Conservation (phyloP, 331 rosid species). For the Rhamnella rubrinervis region DNA sequence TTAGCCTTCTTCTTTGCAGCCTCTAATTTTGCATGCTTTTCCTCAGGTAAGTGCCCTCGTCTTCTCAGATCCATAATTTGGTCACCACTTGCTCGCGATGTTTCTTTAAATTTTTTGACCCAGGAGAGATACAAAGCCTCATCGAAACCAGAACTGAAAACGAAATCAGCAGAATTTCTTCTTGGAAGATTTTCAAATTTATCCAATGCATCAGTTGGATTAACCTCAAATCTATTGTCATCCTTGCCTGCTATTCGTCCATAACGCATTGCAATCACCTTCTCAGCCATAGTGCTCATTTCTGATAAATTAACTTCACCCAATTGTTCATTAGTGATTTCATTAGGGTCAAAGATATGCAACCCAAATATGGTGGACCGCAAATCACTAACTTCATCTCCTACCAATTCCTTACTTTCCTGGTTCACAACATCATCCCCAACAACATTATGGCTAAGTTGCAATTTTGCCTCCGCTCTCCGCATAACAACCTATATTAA, state of each 20-base stretch:
- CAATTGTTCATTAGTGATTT: constrained; percentile 35
- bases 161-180: constrained; percentile 37
- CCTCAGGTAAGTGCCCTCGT: constrained; percentile 44
- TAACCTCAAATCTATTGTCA: constrained; percentile 68
- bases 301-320: constrained; percentile 48
- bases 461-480: constrained; percentile 88
- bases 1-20: constrained; percentile 71
- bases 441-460: constrained; percentile 72
- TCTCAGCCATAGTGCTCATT: constrained; percentile 66
- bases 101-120: constrained; percentile 81
- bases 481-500: constrained; percentile 75
- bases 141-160: constrained; percentile 53
- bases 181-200: constrained; percentile 35
- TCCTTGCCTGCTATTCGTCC: constrained; percentile 39
- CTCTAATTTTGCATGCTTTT: constrained; percentile 55
- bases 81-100: constrained; percentile 44
- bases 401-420: constrained; percentile 43
- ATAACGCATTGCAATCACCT: constrained; percentile 57
- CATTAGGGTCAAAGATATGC: constrained; percentile 58
- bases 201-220: constrained; percentile 43
- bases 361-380: constrained; percentile 82
- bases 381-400: constrained; percentile 61
- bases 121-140: constrained; percentile 83
- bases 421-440: constrained; percentile 57
- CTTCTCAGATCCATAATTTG: constrained; percentile 41